These are phyloP conservation scores for Ophiostoma montium DNA, from an alignment of 2,329 filamentous ascomycete genomes.

Conservation along the genomic window DNA sequence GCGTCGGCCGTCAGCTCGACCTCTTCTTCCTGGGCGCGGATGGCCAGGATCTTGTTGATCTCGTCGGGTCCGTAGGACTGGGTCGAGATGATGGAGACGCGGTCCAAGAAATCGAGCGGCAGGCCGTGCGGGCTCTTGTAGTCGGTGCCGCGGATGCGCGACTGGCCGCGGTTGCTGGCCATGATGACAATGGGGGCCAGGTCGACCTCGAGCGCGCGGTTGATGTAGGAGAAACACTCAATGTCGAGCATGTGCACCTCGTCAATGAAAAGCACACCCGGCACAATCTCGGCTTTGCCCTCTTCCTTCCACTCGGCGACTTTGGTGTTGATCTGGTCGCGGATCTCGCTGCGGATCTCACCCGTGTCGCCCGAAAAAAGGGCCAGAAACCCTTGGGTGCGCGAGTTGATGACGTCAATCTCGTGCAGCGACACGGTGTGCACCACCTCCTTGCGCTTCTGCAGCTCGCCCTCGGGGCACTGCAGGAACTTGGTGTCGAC, in stretches of 20 bases:
- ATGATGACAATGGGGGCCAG: constrained; percentile 97
- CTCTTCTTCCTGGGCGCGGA: constrained; percentile 91
- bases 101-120: constrained; percentile 89
- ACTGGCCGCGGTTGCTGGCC: constrained; percentile 90
- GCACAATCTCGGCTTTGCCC: constrained; percentile 95
- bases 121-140: constrained; percentile 89
- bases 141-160: constrained; percentile 82
- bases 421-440: constrained; percentile 96
- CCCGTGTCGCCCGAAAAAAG: constrained; percentile 97
- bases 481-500: constrained; percentile 97
- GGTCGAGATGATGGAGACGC: constrained; percentile 92
- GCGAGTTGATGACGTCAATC: constrained; percentile 98
- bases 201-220: constrained; percentile 88
- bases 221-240: constrained; percentile 97
- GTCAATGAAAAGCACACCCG: constrained; percentile 93
- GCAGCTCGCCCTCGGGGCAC: constrained; percentile 92
- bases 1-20: constrained; percentile 84
- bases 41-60: constrained; percentile 81
- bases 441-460: constrained; percentile 92
- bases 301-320: constrained; percentile 99
- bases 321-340: constrained; percentile 98
- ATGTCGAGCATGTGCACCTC: constrained; percentile 99
- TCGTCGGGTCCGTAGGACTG: constrained; percentile 71
- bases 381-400: constrained; percentile 94
- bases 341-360: constrained; percentile 92